Base-by-base conservation (phyloP, 2,329 filamentous ascomycete species). In the Elsinoe perseae region DNA sequence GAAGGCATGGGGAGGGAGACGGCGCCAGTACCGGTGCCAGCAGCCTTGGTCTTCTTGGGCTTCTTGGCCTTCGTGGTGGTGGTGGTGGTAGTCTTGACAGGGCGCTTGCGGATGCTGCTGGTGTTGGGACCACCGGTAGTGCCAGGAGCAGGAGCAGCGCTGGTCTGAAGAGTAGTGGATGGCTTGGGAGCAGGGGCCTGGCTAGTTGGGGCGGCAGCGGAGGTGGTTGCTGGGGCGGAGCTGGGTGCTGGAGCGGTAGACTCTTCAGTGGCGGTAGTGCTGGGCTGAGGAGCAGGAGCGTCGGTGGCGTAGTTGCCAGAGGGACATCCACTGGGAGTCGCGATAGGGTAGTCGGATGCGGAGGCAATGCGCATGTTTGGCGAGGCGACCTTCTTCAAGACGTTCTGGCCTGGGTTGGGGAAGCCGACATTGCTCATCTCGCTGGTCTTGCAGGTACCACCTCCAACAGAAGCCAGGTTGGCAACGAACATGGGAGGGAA, bases 401-500 rank as follows among this genome's bases (percentile, higher is more conserved):
- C 74, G 2, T 76, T 78, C 0, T 74, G 60, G 50, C 88, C 88
- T 0, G 87, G 80, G 61, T 86, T 73, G 6, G 86, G 84, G 74
- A 85, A 92, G n/a, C 74, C 68, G 60, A 86, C 75, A 62, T 89
- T 82, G 2, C 72, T 66, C 14, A 67, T 65, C 36, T 83, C 79
- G 0, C 63, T 65, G 10, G 82, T 86, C 0, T 52, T 65, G 71
- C 86, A 89, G 1, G 55, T 58, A 42, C 60, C 56, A 23, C 64
- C 71, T 57, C 78, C 77, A 28, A 68, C 64, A 18, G 61, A 64
- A 46, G 66, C 69, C 58, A 90, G 73, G 71, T 93, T 95, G 64
- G 86, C 85, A 0, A 84, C 77, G 55, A 90, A 85, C 81, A 95
- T 85, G 57, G 83, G 75, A 0, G 89, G 89, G 10, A 95, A 84